These are phyloP conservation scores for Torulaspora microellipsoides DNA, from an alignment of 805 yeast species.

Conservation along the genomic window DNA sequence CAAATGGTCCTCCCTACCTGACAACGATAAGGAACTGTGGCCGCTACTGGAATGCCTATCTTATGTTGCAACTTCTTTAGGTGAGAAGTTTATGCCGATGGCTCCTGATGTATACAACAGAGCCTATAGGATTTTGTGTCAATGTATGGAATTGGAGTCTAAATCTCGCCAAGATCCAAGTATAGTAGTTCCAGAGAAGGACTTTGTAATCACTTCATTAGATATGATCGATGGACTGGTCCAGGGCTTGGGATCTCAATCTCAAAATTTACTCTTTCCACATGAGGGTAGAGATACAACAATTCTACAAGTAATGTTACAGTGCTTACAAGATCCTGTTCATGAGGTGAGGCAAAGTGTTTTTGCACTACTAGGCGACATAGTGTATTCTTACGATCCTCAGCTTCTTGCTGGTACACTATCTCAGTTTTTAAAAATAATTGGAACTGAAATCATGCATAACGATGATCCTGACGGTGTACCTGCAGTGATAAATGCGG, in stretches of 20 bases:
- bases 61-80: constrained; percentile 80
- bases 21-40: constrained; percentile 83
- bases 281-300: constrained; percentile 31
- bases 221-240: constrained; percentile 90
- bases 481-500: constrained; percentile 54
- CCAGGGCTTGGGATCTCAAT: constrained; percentile 74
- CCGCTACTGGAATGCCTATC: constrained; percentile 91
- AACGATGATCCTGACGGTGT: constrained; percentile 34
- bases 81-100: constrained; percentile 80
- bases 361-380: constrained; percentile 85
- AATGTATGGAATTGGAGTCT: constrained; percentile 63
- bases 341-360: constrained; percentile 93
- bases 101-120: constrained; percentile 83
- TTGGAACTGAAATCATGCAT: constrained; percentile 61
- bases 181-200: constrained; percentile 78
- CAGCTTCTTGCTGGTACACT: constrained; percentile 35
- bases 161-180: constrained; percentile 61
- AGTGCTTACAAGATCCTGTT: constrained; percentile 67
- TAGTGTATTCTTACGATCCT: constrained; percentile 57
- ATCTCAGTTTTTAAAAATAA: constrained; percentile 50
- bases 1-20: constrained; percentile 73
- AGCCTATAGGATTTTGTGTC: constrained; percentile 62
- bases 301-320: constrained; percentile 57
- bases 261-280: constrained; percentile 42
- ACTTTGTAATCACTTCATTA: constrained; percentile 80